A percentile compares a stretch with the other conserved stretches of the same genome.
Conservation (phyloP, 306 rosid genomes). For the Neltuma alba region DNA sequence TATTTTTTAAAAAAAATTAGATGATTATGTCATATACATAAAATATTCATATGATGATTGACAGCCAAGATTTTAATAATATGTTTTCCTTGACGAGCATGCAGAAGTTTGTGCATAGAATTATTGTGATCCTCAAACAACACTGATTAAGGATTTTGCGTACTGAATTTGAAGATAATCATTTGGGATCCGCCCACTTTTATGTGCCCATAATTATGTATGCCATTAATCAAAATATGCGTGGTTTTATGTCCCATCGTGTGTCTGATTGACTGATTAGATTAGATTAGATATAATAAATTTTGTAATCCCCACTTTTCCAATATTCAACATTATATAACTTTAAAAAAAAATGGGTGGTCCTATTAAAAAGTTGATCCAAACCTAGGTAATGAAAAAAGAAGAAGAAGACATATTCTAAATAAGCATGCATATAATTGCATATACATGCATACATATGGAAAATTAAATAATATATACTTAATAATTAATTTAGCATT, state of each 20-base stretch:
- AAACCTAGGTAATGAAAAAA: neutral
- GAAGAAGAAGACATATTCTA: neutral
- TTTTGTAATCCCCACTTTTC: neutral
- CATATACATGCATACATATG: neutral
- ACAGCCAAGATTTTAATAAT: neutral
- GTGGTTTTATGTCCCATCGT: constrained; percentile 24
- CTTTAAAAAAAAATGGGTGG: neutral
- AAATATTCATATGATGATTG: neutral
- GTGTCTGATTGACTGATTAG: neutral
- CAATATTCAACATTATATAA: neutral
- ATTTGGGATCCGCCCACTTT: neutral
- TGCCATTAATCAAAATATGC: constrained; percentile 7
- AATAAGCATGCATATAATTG: neutral
- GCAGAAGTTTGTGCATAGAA: neutral
- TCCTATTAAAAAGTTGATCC: constrained; percentile 6
- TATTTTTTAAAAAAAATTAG: neutral
- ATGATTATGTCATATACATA: neutral
- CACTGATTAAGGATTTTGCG: neutral
- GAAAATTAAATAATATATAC: neutral
- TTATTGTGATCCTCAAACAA: neutral
- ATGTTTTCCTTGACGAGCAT: neutral
- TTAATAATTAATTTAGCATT: neutral
- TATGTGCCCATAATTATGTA: constrained; percentile 11
- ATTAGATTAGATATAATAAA: neutral
- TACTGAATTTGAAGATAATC: constrained; percentile 11